Evolutionary conservation across 495 filamentous ascomycete genomes (phyloP).

Genomic region (Tuber melanosporum): DNA sequence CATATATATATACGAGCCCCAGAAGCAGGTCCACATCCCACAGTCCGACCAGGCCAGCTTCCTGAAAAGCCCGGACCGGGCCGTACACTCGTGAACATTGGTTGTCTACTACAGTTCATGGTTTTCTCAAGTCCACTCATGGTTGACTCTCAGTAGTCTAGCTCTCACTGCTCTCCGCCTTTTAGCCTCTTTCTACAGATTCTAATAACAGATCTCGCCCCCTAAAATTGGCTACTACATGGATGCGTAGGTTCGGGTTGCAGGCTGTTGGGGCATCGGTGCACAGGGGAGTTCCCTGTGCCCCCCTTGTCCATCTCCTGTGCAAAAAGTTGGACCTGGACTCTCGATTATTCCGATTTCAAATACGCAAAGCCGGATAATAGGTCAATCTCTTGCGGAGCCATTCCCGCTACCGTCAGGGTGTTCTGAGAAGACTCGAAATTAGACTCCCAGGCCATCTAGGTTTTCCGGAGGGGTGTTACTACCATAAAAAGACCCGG

Average conservation of each 20-base stretch:
- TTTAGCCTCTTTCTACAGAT: not conserved
- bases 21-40: no score
- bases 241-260: not conserved
- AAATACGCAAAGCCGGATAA: not conserved
- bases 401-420: not conserved
- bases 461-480: not conserved
- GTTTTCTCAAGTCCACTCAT: no score
- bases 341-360: not conserved
- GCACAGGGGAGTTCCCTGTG: not conserved
- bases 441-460: not conserved
- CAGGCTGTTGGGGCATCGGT: not conserved
- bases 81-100: no score
- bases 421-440: not conserved
- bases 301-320: not conserved
- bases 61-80: no score
- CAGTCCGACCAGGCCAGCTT: no score
- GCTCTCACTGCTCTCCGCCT: not conserved
- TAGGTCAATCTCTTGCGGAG: not conserved
- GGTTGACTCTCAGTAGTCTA: not conserved
- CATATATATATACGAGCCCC: no score
- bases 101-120: no score
- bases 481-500: not conserved
- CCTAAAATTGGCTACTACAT: not conserved
- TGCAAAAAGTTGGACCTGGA: not conserved
- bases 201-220: not conserved